These are phyloP conservation scores for Singerocomus inundabilis DNA, from an alignment of 1,284 basidiomycete species.

Conservation along the genomic window DNA sequence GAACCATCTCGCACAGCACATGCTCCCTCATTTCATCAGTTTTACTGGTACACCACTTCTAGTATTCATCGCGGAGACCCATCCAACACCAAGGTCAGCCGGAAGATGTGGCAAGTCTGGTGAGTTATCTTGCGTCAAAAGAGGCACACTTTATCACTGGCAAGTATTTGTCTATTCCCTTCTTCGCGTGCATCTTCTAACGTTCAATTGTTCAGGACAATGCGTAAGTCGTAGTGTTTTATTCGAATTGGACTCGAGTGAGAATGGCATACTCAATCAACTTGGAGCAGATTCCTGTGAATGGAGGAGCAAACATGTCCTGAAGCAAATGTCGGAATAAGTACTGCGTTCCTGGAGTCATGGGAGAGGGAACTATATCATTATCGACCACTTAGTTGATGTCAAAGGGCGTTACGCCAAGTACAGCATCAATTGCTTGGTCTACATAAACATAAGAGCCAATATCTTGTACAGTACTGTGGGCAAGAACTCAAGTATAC, in stretches of 20 bases:
- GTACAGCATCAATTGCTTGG: no score
- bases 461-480: no score
- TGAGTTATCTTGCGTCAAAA: no score
- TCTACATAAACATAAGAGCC: no score
- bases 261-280: neutral
- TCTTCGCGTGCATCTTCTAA: neutral
- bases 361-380: no score
- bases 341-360: no score
- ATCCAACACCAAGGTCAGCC: conserved; percentile 12
- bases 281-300: conserved; percentile 17
- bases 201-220: conserved; percentile 16
- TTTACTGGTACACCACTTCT: neutral
- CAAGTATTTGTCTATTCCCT: neutral
- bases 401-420: no score
- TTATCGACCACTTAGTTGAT: no score
- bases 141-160: no score
- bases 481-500: no score
- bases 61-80: conserved; percentile 3
- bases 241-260: neutral
- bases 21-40: neutral
- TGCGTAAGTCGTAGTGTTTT: conserved; percentile 14
- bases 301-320: conserved; percentile 17
- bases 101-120: no score
- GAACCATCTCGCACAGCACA: neutral
- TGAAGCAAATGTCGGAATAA: no score